phyloP scores from a whole-genome alignment of 441 rosid genomes.

The Hura crepitans region DNA sequence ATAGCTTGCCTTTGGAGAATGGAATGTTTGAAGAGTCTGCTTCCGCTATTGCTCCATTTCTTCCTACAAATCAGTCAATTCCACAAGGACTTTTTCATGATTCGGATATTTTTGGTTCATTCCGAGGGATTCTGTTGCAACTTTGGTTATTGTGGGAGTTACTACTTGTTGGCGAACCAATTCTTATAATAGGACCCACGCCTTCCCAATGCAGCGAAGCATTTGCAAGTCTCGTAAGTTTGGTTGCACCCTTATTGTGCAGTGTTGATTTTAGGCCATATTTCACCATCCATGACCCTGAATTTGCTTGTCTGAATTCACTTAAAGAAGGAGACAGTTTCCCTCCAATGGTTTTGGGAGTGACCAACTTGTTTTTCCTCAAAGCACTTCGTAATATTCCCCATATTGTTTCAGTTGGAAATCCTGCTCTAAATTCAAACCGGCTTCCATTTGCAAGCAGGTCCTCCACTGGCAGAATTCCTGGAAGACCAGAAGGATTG shows the following conservation, averaged over 20 bases:
- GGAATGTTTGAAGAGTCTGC: constrained; percentile 70
- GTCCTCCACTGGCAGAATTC: constrained; percentile 58
- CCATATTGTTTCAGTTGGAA: constrained; percentile 90
- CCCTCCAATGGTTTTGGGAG: constrained; percentile 94
- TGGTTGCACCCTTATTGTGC: constrained; percentile 80
- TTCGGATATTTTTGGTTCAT: constrained; percentile 80
- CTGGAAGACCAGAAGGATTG: constrained; percentile 65
- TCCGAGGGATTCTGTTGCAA: constrained; percentile 76
- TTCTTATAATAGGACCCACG: constrained; percentile 88
- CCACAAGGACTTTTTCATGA: constrained; percentile 98
- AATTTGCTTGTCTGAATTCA: constrained; percentile 61
- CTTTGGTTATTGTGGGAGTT: constrained; percentile 95
- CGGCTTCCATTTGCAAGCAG: constrained; percentile 48
- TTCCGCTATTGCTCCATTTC: constrained; percentile 84
- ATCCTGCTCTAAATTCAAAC: constrained; percentile 56
- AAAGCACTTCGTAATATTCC: constrained; percentile 88
- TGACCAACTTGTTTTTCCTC: constrained; percentile 90
- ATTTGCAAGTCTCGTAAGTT: constrained; percentile 90
- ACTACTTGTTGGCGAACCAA: constrained; percentile 86
- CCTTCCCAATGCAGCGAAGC: constrained; percentile 98
- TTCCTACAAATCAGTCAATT: constrained; percentile 81
- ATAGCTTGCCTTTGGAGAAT: constrained; percentile 71
- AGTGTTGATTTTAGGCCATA: constrained; percentile 97
- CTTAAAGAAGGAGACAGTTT: constrained; percentile 67
- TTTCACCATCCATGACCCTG: constrained; percentile 94